Evolutionary conservation across 441 rosid genomes (phyloP).

Genomic region (Mallotus repandus): DNA sequence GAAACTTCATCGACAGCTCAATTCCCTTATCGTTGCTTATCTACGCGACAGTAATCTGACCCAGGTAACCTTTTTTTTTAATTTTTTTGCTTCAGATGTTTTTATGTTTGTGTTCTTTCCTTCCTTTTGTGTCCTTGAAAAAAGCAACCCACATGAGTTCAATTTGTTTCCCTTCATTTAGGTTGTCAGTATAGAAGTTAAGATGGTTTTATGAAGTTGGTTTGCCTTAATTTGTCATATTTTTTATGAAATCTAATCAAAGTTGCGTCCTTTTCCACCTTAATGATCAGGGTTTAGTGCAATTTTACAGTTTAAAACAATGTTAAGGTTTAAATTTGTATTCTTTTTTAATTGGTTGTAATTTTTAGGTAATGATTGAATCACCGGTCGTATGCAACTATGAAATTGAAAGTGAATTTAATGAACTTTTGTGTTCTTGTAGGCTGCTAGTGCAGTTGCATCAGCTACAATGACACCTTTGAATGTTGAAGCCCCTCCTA

Average conservation of each 20-base stretch:
- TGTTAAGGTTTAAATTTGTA: background rate
- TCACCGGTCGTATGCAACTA: no score
- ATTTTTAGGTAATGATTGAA: background rate
- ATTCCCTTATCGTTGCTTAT: slow-evolving; percentile 76
- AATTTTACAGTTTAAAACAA: background rate
- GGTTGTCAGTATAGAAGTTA: background rate
- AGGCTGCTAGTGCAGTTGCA: slow-evolving; percentile 86
- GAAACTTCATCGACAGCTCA: slow-evolving; percentile 59
- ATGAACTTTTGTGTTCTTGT: background rate
- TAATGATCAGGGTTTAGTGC: background rate
- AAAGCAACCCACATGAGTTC: background rate
- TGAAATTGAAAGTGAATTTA: background rate
- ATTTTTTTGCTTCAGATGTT: background rate
- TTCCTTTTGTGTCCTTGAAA: background rate
- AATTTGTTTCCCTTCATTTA: background rate
- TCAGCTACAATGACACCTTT: slow-evolving; percentile 80
- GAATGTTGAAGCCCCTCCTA: slow-evolving; percentile 62
- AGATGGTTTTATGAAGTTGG: background rate
- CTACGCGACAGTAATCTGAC: slow-evolving; percentile 75
- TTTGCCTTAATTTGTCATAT: background rate
- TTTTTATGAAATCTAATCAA: background rate
- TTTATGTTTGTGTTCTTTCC: background rate
- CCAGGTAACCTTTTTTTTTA: slow-evolving; percentile 37
- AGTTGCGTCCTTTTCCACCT: background rate
- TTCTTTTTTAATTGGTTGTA: background rate